These are phyloP conservation scores for Ambrosia hybrid DNA, from an alignment of 140 eudicot genomes.

Conservation along the genomic window DNA sequence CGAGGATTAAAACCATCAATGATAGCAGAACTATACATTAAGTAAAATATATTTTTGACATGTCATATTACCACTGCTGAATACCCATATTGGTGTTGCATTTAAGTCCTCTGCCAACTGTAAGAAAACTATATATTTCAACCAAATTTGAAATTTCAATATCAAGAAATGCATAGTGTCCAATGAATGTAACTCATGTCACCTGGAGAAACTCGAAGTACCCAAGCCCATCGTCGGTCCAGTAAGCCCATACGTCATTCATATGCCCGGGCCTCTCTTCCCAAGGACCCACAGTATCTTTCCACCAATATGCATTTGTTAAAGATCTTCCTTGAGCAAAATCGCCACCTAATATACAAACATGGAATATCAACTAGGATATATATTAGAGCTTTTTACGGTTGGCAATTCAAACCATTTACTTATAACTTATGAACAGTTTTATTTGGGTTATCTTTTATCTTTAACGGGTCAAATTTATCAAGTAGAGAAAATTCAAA, in stretches of 20 bases:
- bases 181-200: conserved; percentile 2
- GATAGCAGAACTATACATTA: conserved; percentile 11
- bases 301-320: conserved; percentile 90
- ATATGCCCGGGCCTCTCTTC: conserved; percentile 94
- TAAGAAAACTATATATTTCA: conserved; percentile 21
- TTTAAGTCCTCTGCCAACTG: conserved; percentile 96
- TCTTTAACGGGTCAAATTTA: background rate
- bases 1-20: background rate
- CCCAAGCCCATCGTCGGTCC: conserved; percentile 99
- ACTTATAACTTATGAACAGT: background rate
- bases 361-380: background rate
- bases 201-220: conserved; percentile 90
- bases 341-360: conserved; percentile 66
- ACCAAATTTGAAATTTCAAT: background rate
- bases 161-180: conserved; percentile 14
- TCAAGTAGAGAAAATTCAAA: background rate
- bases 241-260: conserved; percentile 89
- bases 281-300: conserved; percentile 93
- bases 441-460: background rate
- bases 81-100: conserved; percentile 92
- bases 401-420: background rate
- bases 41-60: background rate
- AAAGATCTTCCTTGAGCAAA: conserved; percentile 81
- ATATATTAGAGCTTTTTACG: background rate
- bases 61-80: conserved; percentile 66